Evolutionary conservation across 2,329 filamentous ascomycete genomes (phyloP), one percentile per base, ranked within the genome.

Genomic region (Sclerotinia trifoliorum): DNA sequence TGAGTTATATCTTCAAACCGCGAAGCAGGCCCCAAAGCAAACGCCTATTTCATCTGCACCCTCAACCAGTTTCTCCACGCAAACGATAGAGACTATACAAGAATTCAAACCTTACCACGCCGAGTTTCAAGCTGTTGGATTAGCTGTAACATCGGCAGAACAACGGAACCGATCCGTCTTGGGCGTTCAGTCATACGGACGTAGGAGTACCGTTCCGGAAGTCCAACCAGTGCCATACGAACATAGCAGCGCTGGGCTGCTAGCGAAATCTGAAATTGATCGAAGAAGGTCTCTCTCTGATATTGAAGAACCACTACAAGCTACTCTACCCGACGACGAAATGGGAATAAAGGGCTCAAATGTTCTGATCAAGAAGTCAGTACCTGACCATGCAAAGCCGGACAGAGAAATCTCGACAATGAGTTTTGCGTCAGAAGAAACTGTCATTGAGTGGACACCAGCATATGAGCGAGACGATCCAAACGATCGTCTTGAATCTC

Each of bases 131-230:
- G 80, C 80, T 68, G 85, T 83, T 66, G 84, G 85, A 1, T 79
- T 88, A 62, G 84, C 85, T 2, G 82, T 88, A 1, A 87, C 86
- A 15, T 86, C 85, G 70, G 79, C 71, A 69, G 85, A 82, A 71
- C 82, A 81, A 75, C 68, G 62, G 26, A 54, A 68, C 35, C 39
- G 54, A 46, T 24, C 24, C 21, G 2, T 26, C 15, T 6, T 24
- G 17, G 32, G 19, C 24, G 24, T 61, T 8, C 35, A 51, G n/a
- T 5, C n/a, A 26, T 44, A 58, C 24, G 19, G 52, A 44, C 55
- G 65, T 11, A 61, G 67, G 46, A 66, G 39, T 13, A 66, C 63
- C 3, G 67, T 70, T n/a, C 61, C 65, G 8, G 68, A 65, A 56
- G 26, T 62, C 8, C 55, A 58, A 21, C 64, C 60, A 24, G 44